Conservation (phyloP, 2,329 filamentous ascomycete species). For the Colletotrichum godetiae region DNA sequence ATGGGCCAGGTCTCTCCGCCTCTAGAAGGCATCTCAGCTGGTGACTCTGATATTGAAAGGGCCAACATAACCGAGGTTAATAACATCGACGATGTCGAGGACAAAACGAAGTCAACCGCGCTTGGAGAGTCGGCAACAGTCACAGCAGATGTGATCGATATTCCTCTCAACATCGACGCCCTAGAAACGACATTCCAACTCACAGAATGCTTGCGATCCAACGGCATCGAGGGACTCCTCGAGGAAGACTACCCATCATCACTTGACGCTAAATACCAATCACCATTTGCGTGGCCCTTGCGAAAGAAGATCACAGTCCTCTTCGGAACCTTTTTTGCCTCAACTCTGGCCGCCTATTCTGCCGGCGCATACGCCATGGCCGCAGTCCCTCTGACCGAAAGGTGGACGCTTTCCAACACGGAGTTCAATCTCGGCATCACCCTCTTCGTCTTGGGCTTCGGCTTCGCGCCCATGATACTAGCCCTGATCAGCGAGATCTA, state of each 20-base stretch:
- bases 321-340: constrained; percentile 51
- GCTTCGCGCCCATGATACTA: constrained; percentile 73
- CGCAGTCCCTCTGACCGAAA: constrained; percentile 60
- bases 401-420: constrained; percentile 68
- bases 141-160: background rate
- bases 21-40: constrained; percentile 3
- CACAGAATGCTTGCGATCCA: background rate
- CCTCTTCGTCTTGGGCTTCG: constrained; percentile 73
- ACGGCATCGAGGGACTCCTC: background rate
- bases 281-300: constrained; percentile 22
- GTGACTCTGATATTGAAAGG: background rate
- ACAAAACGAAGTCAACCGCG: background rate
- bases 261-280: constrained; percentile 10
- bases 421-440: constrained; percentile 72
- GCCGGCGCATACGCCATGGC: constrained; percentile 73
- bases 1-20: background rate
- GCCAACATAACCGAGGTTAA: constrained; percentile 6
- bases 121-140: background rate
- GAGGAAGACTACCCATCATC: background rate
- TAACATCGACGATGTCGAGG: background rate
- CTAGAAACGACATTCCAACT: background rate
- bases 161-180: constrained; percentile 11
- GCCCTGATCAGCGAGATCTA: constrained; percentile 76
- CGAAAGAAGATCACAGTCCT: constrained; percentile 39
- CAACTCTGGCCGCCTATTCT: constrained; percentile 71